Conservation (phyloP, 345 rosid genomes). For the Aquilaria sinensis region DNA sequence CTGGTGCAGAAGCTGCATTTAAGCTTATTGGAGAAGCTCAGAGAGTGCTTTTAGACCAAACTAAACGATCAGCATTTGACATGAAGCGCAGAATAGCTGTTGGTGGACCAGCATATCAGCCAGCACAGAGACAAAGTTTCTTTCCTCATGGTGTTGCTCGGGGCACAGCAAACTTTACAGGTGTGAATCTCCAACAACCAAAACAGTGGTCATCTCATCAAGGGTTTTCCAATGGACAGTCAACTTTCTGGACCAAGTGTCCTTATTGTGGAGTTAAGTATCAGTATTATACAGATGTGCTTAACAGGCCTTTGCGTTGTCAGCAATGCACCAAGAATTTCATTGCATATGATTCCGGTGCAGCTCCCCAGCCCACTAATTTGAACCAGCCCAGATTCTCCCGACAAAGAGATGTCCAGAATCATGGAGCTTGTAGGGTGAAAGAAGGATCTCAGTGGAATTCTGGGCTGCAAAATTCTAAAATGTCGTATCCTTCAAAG, state of each 20-base stretch:
- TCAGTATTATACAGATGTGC: conserved; percentile 33
- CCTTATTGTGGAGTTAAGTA: conserved; percentile 49
- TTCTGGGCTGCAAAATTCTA: conserved; percentile 19
- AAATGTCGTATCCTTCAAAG: conserved; percentile 22
- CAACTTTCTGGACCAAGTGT: conserved; percentile 67
- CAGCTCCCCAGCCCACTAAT: conserved; percentile 22
- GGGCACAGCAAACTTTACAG: conserved; percentile 21
- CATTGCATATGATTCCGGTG: conserved; percentile 37
- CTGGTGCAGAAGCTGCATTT: conserved; percentile 94
- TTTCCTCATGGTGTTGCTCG: conserved; percentile 21
- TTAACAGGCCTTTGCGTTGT: conserved; percentile 39
- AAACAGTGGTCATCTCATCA: conserved; percentile 35
- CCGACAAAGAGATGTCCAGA: conserved; percentile 36
- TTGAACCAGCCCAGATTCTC: conserved; percentile 26
- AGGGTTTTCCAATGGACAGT: conserved; percentile 22
- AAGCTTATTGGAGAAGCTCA: conserved; percentile 87
- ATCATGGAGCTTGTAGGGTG: conserved; percentile 33
- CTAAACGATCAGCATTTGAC: conserved; percentile 55
- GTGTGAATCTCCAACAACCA: conserved; percentile 27
- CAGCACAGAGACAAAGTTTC: conserved; percentile 26
- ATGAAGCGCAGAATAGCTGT: conserved; percentile 27
- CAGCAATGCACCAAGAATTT: conserved; percentile 42
- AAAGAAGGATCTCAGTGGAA: conserved; percentile 30
- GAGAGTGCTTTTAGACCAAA: conserved; percentile 61
- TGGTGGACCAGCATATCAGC: conserved; percentile 23